These are phyloP conservation scores for Colletotrichum chrysophilum DNA, from an alignment of 2,329 filamentous ascomycete species.

Conservation along the genomic window DNA sequence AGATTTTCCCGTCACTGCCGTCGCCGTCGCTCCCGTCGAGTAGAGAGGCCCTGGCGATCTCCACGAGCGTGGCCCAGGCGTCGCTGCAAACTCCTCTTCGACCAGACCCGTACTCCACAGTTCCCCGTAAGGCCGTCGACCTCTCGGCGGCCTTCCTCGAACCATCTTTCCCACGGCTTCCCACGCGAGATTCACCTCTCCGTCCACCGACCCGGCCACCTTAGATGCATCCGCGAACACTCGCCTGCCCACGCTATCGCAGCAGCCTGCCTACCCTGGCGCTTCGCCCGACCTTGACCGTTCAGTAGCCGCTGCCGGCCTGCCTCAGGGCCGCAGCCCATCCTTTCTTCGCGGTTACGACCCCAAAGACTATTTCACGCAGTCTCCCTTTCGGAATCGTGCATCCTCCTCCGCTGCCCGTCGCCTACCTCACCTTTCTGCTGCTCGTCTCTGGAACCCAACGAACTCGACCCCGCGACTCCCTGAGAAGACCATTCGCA, in stretches of 20 bases:
- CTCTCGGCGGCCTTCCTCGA: constrained; percentile 46
- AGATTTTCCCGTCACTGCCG: background rate
- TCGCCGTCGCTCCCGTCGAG: background rate
- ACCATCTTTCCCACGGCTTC: constrained; percentile 54
- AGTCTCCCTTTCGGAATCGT: constrained; percentile 51
- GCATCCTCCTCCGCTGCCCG: constrained; percentile 32
- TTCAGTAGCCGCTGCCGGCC: constrained; percentile 18
- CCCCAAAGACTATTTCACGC: constrained; percentile 27
- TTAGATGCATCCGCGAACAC: constrained; percentile 34
- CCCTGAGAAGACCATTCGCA: constrained; percentile 34
- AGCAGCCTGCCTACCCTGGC: constrained; percentile 36
- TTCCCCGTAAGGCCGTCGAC: constrained; percentile 49
- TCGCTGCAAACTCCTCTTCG: constrained; percentile 15
- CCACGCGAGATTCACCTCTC: constrained; percentile 33
- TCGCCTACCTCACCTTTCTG: constrained; percentile 45
- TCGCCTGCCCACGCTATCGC: constrained; percentile 32
- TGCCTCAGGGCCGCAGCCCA: constrained; percentile 22
- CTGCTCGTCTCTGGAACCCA: constrained; percentile 65
- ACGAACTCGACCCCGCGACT: constrained; percentile 62
- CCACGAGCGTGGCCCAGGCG: constrained; percentile 9
- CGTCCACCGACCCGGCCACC: constrained; percentile 27
- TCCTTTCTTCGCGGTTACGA: constrained; percentile 8
- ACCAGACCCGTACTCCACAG: constrained; percentile 7
- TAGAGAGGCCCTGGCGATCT: constrained; percentile 20
- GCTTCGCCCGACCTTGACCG: constrained; percentile 16